Percentiles rank a stretch among this genome's conserved stretches.
These are phyloP conservation scores for Scutellaria minor DNA, from an alignment of 257 asterid species.

Conservation along the genomic window DNA sequence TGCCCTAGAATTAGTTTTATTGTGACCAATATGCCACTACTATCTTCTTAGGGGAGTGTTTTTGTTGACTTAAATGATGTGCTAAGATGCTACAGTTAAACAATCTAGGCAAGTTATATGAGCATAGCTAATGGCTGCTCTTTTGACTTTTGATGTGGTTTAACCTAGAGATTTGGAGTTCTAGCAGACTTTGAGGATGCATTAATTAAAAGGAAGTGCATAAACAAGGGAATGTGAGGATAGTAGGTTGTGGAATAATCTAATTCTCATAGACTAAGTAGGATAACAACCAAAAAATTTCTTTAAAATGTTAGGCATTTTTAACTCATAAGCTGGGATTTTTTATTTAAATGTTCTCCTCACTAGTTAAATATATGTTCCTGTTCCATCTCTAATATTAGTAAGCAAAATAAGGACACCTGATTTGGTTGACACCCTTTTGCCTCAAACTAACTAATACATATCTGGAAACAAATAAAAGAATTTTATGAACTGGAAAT, in stretches of 20 bases:
- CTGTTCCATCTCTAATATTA: not conserved
- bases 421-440: not conserved
- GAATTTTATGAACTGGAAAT: not conserved
- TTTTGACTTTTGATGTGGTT: constrained; percentile 12
- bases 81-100: not conserved
- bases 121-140: constrained; percentile 2
- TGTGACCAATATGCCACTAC: not conserved
- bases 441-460: not conserved
- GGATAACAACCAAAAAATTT: not conserved
- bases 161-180: not conserved
- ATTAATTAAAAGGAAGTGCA: constrained; percentile 7
- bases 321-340: not conserved
- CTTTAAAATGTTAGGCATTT: not conserved
- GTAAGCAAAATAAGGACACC: not conserved
- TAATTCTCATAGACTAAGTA: not conserved
- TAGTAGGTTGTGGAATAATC: constrained; percentile 16
- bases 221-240: not conserved
- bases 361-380: not conserved
- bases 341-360: not conserved
- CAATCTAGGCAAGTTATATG: not conserved
- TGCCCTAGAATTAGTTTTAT: not conserved
- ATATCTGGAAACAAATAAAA: not conserved
- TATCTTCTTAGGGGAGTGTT: not conserved
- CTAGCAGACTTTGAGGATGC: constrained; percentile 3
- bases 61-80: constrained; percentile 16